Evolutionary conservation across 345 rosid species (phyloP), one percentile per base, ranked within the genome.

Genomic region (Lagerstroemia speciosa): DNA sequence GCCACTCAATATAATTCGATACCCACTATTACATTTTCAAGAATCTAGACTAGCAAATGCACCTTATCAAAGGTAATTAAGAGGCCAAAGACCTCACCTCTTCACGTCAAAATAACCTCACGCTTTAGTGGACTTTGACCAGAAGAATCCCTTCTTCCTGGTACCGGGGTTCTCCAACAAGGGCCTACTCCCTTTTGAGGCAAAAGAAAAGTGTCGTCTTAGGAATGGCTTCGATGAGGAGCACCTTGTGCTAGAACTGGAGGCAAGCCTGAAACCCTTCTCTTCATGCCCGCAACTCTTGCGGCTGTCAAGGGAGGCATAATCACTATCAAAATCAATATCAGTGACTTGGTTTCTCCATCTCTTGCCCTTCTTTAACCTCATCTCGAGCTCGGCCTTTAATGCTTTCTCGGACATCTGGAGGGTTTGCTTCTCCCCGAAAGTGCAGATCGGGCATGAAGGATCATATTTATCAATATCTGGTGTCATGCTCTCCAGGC

Each of bases 391-490:
- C 79, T 88, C 98, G 55, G 81, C 83, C 82, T 78, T 91, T 73
- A 89, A 69, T 50, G 93, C 92, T 80, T 83, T 95, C 79, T 87
- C 97, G 41, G 92, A 90, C 69, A 95, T 69, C 71, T 90, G 85
- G 27, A 69, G 76, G 8, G 87, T 81, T 72, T 87, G 88, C 67
- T 86, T 92, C 87, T 84, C 91, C 40, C 98, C 98, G 52, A 90
- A 63, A 27, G 92, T 90, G 74, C 99, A 95, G 61, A 95, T 65
- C 11, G 97, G 99, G 83, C 99, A 95, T 27, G 87, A 74, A 10
- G 99, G 99, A 73, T 95, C 97, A 40, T 88, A 95, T 76, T 92
- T 92, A 75, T 80, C 76, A 40, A 85, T 73, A 71, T 92, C 98
- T 38, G 78, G 79, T 0, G 99, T 95, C 89, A 92, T 76, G 48